Percentiles rank a stretch among this genome's conserved stretches.
These are phyloP conservation scores for Penicillium maclennaniae DNA, from an alignment of 495 filamentous ascomycete species.

Conservation along the genomic window DNA sequence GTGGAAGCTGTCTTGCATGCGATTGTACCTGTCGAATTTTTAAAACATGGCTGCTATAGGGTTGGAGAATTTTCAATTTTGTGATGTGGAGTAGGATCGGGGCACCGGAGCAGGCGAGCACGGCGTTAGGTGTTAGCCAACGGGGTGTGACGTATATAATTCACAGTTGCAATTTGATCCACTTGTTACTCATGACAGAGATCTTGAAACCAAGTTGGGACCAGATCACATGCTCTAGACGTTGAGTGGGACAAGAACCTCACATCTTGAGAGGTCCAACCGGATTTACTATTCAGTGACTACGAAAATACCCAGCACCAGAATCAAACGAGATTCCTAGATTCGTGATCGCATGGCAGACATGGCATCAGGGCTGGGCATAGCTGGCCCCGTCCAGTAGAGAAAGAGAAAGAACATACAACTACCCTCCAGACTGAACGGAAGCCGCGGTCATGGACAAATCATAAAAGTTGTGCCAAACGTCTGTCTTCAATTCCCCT, in stretches of 20 bases:
- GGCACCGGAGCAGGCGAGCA: conserved; percentile 1
- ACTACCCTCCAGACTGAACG: conserved; percentile 16
- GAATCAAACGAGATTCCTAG: conserved; percentile 29
- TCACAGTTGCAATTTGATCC: background rate
- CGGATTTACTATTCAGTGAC: background rate
- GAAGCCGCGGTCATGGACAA: conserved; percentile 9
- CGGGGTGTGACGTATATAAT: background rate
- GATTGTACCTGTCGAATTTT: conserved; percentile 77
- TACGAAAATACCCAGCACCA: conserved; percentile 8
- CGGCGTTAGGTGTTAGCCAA: background rate
- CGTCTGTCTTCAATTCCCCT: conserved; percentile 31
- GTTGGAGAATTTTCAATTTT: conserved; percentile 37
- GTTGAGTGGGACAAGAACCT: background rate
- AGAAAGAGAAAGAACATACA: conserved; percentile 18
- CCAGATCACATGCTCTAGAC: background rate
- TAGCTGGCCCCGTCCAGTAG: conserved; percentile 4
- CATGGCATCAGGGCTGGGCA: conserved; percentile 29
- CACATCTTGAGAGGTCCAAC: background rate
- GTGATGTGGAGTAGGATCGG: background rate
- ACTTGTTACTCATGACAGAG: conserved; percentile 1
- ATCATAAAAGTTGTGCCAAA: conserved; percentile 25
- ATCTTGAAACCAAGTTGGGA: background rate
- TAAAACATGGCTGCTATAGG: conserved; percentile 34
- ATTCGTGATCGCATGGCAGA: conserved; percentile 40
- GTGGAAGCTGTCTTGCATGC: conserved; percentile 72